Evolutionary conservation across 108 stramenopile species (phyloP), one percentile per base, ranked within the genome.

Genomic region (Nitzschia sp.): DNA sequence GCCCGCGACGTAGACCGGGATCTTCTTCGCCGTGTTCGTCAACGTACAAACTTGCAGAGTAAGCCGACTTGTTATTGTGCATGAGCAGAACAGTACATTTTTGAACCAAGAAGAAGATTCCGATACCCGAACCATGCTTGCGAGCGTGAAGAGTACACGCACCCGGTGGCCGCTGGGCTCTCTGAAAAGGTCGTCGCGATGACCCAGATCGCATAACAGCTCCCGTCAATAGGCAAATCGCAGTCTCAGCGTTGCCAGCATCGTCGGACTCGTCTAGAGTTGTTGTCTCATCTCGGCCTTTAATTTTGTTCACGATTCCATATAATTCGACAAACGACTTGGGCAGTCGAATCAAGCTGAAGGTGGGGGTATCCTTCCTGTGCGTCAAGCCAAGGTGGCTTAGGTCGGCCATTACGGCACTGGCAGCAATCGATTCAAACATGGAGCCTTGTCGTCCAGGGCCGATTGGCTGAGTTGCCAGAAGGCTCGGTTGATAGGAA

Each of bases 11-110:
- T 1, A 97, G 81, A 6, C 90, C 86, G 28, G 88, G 88, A 74
- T 97, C 94, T 75, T 97, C 96, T 80, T 97, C 96, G 11, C 96
- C 96, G 53, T 97, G 86, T 59, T 93, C 87, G 69, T 97, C 96
- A 28, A 97, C 92, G 65, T 94, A 97, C 16, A 95, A 68, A 72
- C 93, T 94, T 16, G 84, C 79, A 53, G 86, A 95, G 63, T 97
- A 97, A 8, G 94, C 94, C 25, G 94, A 90, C 46, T 95, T 95
- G 73, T 93, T 88, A 72, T 94, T 95, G 78, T 91, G 88, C 80
- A 97, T 92, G 45, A 97, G 79, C 30, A 97, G 90, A 0, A 97
- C 89, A 11, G 91, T 91, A 65, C 92, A 93, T 73, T 96, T 96
- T 59, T 92, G 92, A 15, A 92, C 84, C 11, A 97, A 82, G 72